Conservation (phyloP, 192 early-diverging fungal genomes). For the Coemansia interrupta region DNA sequence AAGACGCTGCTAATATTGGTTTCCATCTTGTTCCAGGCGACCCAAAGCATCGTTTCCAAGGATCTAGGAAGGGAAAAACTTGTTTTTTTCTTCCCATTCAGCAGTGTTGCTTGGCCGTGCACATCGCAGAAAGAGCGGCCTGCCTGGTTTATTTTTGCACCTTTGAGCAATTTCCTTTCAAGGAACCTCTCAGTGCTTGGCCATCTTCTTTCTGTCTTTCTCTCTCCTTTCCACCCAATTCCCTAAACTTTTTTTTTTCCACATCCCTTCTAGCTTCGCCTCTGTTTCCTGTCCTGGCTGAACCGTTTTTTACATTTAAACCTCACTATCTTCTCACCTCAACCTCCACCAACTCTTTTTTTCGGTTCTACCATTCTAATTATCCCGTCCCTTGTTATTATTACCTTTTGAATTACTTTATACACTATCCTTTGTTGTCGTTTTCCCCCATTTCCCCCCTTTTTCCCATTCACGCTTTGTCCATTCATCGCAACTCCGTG, state of each 20-base stretch:
- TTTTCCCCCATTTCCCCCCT: background rate
- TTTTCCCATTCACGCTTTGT: background rate
- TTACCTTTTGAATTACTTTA: background rate
- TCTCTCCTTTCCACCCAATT: background rate
- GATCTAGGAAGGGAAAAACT: background rate
- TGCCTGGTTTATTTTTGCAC: background rate
- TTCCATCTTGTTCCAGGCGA: background rate
- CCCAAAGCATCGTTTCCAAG: background rate
- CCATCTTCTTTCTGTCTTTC: constrained; percentile 1
- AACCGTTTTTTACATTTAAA: constrained; percentile 8
- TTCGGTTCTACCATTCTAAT: background rate
- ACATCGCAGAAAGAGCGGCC: constrained; percentile 5
- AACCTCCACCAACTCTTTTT: background rate
- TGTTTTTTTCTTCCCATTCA: constrained; percentile 8
- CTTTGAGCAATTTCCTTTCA: constrained; percentile 2
- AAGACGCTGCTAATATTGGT: no score
- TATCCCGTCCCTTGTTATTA: background rate
- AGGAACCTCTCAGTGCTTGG: background rate
- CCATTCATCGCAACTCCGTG: background rate
- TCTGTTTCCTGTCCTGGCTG: background rate
- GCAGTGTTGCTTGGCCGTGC: constrained; percentile 6
- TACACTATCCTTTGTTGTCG: background rate
- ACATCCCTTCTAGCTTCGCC: background rate
- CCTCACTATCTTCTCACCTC: background rate
- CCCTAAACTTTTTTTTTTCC: constrained; percentile 6